phyloP scores from a whole-genome alignment of 176 grass and related monocot species.

The Phoenix dactylifera region DNA sequence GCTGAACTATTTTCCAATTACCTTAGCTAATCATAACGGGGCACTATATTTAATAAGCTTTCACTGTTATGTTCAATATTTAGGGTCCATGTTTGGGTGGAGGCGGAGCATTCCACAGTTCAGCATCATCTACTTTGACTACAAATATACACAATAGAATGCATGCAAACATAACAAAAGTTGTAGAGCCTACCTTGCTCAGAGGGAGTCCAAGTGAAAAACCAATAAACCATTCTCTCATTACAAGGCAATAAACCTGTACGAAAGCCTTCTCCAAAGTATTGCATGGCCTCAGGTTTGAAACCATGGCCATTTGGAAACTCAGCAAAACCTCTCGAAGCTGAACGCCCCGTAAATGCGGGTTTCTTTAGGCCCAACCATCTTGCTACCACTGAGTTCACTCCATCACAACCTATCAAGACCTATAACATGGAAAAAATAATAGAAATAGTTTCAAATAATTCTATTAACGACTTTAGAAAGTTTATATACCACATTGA shows the following conservation, averaged over 20 bases:
- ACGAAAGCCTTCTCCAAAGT: too few species aligned
- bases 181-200: neutral
- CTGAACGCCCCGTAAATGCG: conserved; percentile 27
- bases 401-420: conserved; percentile 53
- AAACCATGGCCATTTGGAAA: conserved; percentile 33
- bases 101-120: too few species aligned
- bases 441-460: too few species aligned
- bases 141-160: too few species aligned
- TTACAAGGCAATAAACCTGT: too few species aligned
- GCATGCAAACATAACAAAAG: neutral
- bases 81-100: too few species aligned
- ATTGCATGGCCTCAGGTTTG: too few species aligned
- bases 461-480: neutral
- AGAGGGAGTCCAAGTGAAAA: conserved; percentile 55
- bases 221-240: conserved; percentile 69
- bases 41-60: too few species aligned
- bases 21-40: too few species aligned
- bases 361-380: conserved; percentile 44
- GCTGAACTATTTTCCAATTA: too few species aligned
- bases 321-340: conserved; percentile 39
- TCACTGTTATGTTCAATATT: too few species aligned
- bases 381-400: conserved; percentile 68
- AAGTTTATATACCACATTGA: neutral
- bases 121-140: too few species aligned
- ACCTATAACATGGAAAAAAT: conserved; percentile 16